Evolutionary conservation across 1,284 basidiomycete genomes (phyloP), one percentile per base, ranked within the genome.

Genomic region (Trametes pubescens): DNA sequence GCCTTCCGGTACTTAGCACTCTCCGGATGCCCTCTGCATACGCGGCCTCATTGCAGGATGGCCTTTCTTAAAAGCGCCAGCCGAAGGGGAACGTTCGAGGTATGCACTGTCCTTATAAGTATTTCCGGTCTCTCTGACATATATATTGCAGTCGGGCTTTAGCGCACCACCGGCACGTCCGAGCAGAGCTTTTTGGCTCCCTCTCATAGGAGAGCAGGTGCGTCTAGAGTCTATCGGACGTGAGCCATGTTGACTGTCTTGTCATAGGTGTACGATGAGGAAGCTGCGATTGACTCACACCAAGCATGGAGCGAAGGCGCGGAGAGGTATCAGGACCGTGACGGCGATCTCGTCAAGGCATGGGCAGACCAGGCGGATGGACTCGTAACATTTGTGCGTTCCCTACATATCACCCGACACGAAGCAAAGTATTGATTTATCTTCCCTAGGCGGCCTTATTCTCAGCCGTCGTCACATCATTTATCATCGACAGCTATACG

Each of bases 331-430:
- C 32, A 18, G n/a, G 54, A 47, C 13, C 54, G 54, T 4, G 54
- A 56, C 44, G n/a, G 54, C 21, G 54, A 47, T 1, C 43, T 56
- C 13, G 29, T 47, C 5, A 46, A 24, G n/a, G 44, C 54, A 32
- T 56, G 54, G 54, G 54, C 54, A 3, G 54, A 56, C 13, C 54
- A 56, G 21, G 54, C 54, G 1, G 54, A 56, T 13, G 54, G 54
- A 6, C 32, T 56, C 4, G 54, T 56, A 1, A 56, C 54, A 1
- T 56, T 56, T 35, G 54, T 56, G 43, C 4, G 54, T 56, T 5
- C 29, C 29, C 6, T 8, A 32, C 29, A 40, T n/a, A 40, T 9
- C 9, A 3, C 8, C 8, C 16, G 35, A 18, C 47, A 2, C n/a
- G 13, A 13, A 24, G 8, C 29, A 2, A 49, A 2, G 7, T 9